Conservation (phyloP, 805 yeast species). For the Kluyveromyces siamensis region DNA sequence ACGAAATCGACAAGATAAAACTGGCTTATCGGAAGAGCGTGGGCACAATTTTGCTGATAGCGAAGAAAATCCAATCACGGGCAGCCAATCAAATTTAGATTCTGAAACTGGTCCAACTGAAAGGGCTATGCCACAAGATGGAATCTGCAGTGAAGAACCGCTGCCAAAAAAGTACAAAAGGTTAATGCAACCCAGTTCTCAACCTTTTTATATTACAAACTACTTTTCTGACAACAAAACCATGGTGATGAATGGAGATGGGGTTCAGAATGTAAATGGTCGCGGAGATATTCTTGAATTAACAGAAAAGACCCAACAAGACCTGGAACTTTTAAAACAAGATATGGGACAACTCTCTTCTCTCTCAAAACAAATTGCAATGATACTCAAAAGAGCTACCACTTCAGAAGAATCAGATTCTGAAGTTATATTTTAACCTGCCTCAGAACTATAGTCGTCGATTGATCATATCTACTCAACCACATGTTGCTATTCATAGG, state of each 20-base stretch:
- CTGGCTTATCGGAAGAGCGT: background rate
- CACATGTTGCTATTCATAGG: background rate
- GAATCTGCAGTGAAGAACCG: background rate
- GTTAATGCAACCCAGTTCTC: background rate
- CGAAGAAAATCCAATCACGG: background rate
- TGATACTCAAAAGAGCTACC: background rate
- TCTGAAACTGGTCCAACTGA: background rate
- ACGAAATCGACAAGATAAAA: background rate
- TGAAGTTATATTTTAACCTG: background rate
- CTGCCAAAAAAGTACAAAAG: background rate
- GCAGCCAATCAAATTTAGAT: background rate
- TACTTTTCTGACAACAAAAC: constrained; percentile 3
- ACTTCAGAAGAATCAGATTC: constrained; percentile 3
- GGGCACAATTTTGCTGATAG: background rate
- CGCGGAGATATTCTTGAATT: background rate
- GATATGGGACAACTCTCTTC: constrained; percentile 1
- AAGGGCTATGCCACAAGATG: background rate
- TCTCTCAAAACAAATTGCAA: constrained; percentile 1
- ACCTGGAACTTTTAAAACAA: background rate
- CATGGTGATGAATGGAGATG: constrained; percentile 1
- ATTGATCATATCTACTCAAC: background rate
- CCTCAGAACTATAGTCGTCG: too few relatives aligned
- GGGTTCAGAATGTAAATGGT: background rate
- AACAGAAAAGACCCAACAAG: background rate
- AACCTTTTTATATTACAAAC: constrained; percentile 1